Percentiles rank a stretch among this genome's conserved stretches.
phyloP scores from a whole-genome alignment of 768 basidiomycete species.

The Lyophyllum semitale region DNA sequence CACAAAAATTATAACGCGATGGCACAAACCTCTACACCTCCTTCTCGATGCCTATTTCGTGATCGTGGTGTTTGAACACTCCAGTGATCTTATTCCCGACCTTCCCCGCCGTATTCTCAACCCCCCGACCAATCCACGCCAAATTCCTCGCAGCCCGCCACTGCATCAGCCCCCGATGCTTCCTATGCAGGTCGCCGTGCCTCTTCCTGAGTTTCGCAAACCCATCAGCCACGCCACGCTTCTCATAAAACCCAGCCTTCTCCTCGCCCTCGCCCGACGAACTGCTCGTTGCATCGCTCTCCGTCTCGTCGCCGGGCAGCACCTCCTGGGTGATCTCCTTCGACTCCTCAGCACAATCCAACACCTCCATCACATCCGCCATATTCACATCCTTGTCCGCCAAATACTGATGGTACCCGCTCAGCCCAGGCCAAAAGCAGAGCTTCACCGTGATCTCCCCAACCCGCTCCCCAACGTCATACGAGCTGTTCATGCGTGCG shows the following conservation, averaged over 20 bases:
- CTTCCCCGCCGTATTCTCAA: slow-evolving; percentile 44
- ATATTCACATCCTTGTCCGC: slow-evolving; percentile 36
- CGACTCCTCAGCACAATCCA: slow-evolving; percentile 41
- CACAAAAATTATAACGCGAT: too few relatives aligned
- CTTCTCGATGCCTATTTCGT: slow-evolving; percentile 37
- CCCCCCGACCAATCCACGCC: slow-evolving; percentile 53
- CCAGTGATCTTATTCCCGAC: slow-evolving; percentile 42
- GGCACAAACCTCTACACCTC: slow-evolving; percentile 28
- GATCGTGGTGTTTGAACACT: slow-evolving; percentile 34
- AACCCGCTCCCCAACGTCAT: slow-evolving; percentile 25
- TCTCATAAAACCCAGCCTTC: slow-evolving; percentile 9
- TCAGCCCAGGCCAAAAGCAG: slow-evolving; percentile 41
- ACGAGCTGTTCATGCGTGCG: slow-evolving; percentile 27
- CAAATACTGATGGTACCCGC: slow-evolving; percentile 40
- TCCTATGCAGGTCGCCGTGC: slow-evolving; percentile 46
- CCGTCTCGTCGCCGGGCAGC: slow-evolving; percentile 20
- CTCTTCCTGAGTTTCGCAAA: slow-evolving; percentile 44
- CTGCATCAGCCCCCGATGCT: slow-evolving; percentile 68
- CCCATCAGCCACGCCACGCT: slow-evolving; percentile 26
- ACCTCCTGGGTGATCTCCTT: slow-evolving; percentile 27
- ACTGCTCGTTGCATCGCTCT: not conserved
- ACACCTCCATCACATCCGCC: slow-evolving; percentile 42
- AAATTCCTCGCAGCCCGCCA: slow-evolving; percentile 56
- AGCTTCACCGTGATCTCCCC: slow-evolving; percentile 37
- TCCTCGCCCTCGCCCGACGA: slow-evolving; percentile 23